Base-by-base conservation (phyloP, 257 asterid species). In the Dorcoceras hygrometricum region DNA sequence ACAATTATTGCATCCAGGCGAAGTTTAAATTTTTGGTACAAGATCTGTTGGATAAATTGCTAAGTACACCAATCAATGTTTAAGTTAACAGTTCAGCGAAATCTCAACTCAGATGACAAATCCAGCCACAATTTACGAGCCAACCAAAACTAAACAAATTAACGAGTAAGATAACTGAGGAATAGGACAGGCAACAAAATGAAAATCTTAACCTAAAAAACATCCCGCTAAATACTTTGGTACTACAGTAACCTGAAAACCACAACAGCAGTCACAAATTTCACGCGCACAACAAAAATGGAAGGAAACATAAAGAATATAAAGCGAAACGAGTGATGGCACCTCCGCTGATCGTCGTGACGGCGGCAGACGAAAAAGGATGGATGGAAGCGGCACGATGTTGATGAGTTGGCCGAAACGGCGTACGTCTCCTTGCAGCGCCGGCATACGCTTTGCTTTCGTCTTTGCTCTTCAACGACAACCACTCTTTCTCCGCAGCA, bases 321-420 rank as follows among this genome's bases (percentile, higher is more conserved):
- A 39, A 39, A 12, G 18, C 18, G 0, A 39, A 39, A 39, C 11
- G 16, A 39, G 1, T 11, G n/a, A 10, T 39, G 14, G 22, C 65
- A 90, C 98, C 98, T 86, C 77, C 81, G 86, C 87, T 89, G 98
- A 82, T 89, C 96, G 68, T 86, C 96, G 81, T 92, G 98, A 74
- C 97, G 98, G 73, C 98, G 98, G 78, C 97, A 87, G 22, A 92
- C 97, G 81, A 86, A 87, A 79, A 92, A 86, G 0, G 96, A 86
- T 70, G 97, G 97, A 63, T 89, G 97, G 72, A 78, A 92, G 22
- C 91, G 88, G 81, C 98, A 92, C n/a, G 95, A 80, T 16, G 73
- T 68, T 3, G 82, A 34, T 63, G 71, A 57, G 75, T 91, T 91
- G 34, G 84, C 81, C 9, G 85, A 74, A n/a, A 79, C 66, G 26